Evolutionary conservation across 2,329 filamentous ascomycete species (phyloP), one percentile per base, ranked within the genome.

Genomic region (Phyllosticta citrichinensis): DNA sequence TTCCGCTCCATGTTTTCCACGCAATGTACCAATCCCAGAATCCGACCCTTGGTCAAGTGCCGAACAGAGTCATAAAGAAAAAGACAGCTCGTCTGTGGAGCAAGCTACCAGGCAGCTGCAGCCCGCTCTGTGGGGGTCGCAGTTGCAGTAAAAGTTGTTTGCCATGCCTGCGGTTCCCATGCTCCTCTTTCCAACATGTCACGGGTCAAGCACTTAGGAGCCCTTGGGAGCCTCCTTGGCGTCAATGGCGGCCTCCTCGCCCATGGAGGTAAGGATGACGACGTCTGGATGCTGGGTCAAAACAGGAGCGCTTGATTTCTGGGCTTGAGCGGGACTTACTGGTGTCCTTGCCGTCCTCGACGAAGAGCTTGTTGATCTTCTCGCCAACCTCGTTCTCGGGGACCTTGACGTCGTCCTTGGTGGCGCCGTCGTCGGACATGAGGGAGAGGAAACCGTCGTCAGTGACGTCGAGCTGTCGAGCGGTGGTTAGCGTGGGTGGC

Each of bases 391-490:
- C 93, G 71, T 87, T 87, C 1, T 97, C 92, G 70, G 94, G 94
- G 69, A 96, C 74, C 81, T 90, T 91, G 77, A 97, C 91, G 76
- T 99, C 93, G 72, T 96, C 90, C 85, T 97, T 97, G 81, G 86
- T 87, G 76, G 84, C 81, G 74, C 92, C 92, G 69, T 88, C 84
- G 66, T 93, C 88, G 75, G 82, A 84, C 88, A 97, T 96, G 74
- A 99, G 88, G 75, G 88, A 92, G 69, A 99, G 88, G 86, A 89
- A 97, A 67, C 84, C 91, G 74, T 97, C 94, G 72, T 97, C 94
- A 68, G 88, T 87, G 77, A 97, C 87, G 76, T 97, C 88, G 72
- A 97, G 84, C 91, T 96, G 69, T n/a, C 3, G 19, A n/a, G 62
- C 69, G 22, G 59, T 71, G 69, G n/a, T 59, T 63, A 55, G 63